These are phyloP conservation scores for Pseudophaeomoniella oleicola DNA, from an alignment of 2,329 filamentous ascomycete species.

Conservation along the genomic window DNA sequence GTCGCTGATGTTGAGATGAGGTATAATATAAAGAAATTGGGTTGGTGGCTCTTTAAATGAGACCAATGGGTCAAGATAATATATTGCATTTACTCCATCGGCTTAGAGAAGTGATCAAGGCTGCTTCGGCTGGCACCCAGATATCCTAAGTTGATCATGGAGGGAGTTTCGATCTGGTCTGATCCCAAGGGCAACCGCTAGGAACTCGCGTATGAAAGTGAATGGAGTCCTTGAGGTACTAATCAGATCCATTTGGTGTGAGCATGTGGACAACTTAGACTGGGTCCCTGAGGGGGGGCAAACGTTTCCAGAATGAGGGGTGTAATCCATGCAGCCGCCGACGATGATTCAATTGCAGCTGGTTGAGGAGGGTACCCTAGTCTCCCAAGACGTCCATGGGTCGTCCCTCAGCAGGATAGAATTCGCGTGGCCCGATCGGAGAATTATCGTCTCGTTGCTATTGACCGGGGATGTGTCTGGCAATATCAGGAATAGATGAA, in stretches of 20 bases:
- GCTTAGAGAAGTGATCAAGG: background rate
- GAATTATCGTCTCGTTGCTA: too few species aligned
- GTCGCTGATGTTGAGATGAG: conserved; percentile 1
- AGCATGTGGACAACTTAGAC: background rate
- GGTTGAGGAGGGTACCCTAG: background rate
- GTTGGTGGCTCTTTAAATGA: background rate
- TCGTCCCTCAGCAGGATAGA: background rate
- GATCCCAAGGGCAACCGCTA: background rate
- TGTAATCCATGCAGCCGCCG: background rate
- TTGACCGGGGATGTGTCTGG: too few species aligned
- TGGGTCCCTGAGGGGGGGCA: background rate
- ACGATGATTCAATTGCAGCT: background rate
- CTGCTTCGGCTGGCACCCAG: background rate
- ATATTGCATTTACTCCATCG: background rate
- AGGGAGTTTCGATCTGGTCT: background rate
- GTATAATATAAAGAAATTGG: conserved; percentile 2
- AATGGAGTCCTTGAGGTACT: too few species aligned
- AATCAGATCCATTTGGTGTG: too few species aligned
- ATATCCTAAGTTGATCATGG: too few species aligned
- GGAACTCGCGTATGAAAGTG: too few species aligned
- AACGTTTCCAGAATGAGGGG: background rate
- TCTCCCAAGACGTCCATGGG: background rate
- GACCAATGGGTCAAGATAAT: background rate
- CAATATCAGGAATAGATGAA: too few species aligned
- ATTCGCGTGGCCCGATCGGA: conserved; percentile 3